phyloP scores from a whole-genome alignment of 2,329 filamentous ascomycete genomes.

The Bimuria novae-zelandiae region DNA sequence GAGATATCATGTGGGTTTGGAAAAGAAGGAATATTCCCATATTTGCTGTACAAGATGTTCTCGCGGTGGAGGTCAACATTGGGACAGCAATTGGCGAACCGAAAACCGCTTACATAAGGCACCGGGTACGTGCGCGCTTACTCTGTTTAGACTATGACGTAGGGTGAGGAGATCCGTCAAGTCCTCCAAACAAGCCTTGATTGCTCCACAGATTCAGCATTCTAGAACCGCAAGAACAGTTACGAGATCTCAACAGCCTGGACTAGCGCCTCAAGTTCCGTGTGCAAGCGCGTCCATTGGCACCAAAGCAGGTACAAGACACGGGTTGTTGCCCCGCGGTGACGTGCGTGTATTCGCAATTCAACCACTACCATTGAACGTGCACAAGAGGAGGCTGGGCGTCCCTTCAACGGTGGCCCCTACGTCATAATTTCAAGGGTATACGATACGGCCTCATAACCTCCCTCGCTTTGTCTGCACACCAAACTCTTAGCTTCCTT shows the following conservation, averaged over 20 bases:
- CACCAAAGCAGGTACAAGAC: conserved; percentile 1
- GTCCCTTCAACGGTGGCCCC: neutral
- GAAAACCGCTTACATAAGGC: too few species aligned
- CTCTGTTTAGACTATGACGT: too few species aligned
- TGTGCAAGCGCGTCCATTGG: neutral
- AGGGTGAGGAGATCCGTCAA: too few species aligned
- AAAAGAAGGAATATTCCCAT: too few species aligned
- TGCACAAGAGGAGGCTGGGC: neutral
- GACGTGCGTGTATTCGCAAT: neutral
- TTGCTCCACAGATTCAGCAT: too few species aligned
- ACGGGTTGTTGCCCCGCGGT: neutral
- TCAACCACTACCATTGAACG: neutral
- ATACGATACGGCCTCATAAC: conserved; percentile 3
- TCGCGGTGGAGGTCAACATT: too few species aligned
- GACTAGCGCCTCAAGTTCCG: neutral
- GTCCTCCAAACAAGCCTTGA: too few species aligned
- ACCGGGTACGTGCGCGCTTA: too few species aligned
- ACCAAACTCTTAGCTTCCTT: neutral
- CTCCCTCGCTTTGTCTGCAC: conserved; percentile 1
- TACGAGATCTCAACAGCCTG: neutral
- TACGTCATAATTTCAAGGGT: neutral
- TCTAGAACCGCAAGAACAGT: neutral
- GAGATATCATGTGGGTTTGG: too few species aligned
- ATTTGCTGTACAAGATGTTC: too few species aligned
- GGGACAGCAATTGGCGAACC: too few species aligned